These are phyloP conservation scores for Backusella liffmaniae DNA, from an alignment of 192 early-diverging fungal genomes.

Conservation along the genomic window DNA sequence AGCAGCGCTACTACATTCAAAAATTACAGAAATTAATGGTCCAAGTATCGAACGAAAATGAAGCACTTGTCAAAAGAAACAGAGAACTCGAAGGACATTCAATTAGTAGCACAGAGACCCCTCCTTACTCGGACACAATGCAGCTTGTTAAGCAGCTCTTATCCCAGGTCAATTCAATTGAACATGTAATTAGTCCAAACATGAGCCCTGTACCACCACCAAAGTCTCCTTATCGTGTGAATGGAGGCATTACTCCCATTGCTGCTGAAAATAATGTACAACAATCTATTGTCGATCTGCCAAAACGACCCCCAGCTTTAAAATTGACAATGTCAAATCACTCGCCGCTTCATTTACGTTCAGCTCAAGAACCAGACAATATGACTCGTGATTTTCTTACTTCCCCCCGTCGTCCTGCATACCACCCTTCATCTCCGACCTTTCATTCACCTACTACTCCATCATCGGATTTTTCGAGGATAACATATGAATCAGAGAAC, in stretches of 20 bases:
- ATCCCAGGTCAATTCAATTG: not conserved
- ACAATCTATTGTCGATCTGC: not conserved
- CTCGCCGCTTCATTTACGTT: slow-evolving; percentile 6
- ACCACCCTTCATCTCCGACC: not conserved
- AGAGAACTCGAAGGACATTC: not conserved
- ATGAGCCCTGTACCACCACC: slow-evolving; percentile 28
- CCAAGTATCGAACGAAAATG: slow-evolving; percentile 38
- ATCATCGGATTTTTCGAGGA: not conserved
- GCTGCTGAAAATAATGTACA: not conserved
- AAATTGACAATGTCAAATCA: slow-evolving; percentile 12
- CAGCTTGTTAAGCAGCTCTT: not conserved
- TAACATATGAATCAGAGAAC: not conserved
- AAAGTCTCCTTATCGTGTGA: slow-evolving; percentile 28
- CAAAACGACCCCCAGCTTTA: slow-evolving; percentile 10
- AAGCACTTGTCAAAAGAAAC: slow-evolving; percentile 27
- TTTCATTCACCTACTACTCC: not conserved
- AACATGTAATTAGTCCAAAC: not conserved
- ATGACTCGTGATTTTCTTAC: not conserved
- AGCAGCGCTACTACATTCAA: slow-evolving; percentile 82
- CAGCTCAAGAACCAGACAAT: not conserved
- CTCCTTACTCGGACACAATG: not conserved
- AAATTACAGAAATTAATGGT: slow-evolving; percentile 70
- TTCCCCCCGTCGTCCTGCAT: not conserved
- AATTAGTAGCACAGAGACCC: not conserved
- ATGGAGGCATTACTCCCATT: not conserved